Conservation (phyloP, 768 basidiomycete genomes). For the Panus rudis region DNA sequence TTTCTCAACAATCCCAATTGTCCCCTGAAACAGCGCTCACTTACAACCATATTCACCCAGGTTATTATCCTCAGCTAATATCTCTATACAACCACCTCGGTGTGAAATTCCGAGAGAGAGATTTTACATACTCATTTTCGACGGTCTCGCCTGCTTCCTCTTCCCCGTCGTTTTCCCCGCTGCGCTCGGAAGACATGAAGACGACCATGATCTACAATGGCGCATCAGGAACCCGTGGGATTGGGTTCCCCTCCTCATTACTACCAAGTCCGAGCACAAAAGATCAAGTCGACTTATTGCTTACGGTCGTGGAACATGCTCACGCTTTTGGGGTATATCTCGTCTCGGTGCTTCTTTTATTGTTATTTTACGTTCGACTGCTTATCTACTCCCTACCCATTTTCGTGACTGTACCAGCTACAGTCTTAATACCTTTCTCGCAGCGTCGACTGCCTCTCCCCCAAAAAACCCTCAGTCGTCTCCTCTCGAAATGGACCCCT, state of each 20-base stretch:
- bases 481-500: too few relatives aligned
- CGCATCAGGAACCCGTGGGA: conserved; percentile 43
- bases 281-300: not conserved
- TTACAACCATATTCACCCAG: too few relatives aligned
- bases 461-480: not conserved
- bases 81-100: conserved; percentile 56
- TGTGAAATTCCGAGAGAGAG: conserved; percentile 43
- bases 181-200: conserved; percentile 29
- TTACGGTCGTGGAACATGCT: conserved; percentile 1
- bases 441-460: conserved; percentile 1
- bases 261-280: not conserved
- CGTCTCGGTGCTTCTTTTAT: conserved; percentile 21
- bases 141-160: conserved; percentile 28
- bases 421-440: not conserved
- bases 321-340: conserved; percentile 13
- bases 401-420: not conserved
- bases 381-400: conserved; percentile 36
- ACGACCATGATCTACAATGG: conserved; percentile 65
- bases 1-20: not conserved
- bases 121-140: conserved; percentile 74
- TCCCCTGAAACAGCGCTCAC: too few relatives aligned
- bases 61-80: conserved; percentile 70
- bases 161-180: conserved; percentile 1
- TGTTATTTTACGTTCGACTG: conserved; percentile 33
- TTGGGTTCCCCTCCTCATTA: conserved; percentile 42